Evolutionary conservation across 2,329 filamentous ascomycete species (phyloP), one percentile per base, ranked within the genome.

Genomic region (Botrytis cinerea): DNA sequence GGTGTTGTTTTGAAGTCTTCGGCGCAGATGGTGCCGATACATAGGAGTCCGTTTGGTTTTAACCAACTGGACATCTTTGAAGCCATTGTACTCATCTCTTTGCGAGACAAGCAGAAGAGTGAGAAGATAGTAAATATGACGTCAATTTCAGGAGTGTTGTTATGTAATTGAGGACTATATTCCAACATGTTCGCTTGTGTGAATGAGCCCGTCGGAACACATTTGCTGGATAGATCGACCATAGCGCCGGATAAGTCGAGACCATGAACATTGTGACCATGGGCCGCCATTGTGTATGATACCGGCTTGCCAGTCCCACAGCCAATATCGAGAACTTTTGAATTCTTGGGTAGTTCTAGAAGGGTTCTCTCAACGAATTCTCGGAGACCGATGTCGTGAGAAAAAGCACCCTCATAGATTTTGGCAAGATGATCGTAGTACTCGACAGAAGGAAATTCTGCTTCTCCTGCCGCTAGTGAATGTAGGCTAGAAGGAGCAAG

Each of bases 161-260:
- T 67, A 25, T 10, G 32, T 16, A 54, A 40, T 43, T 16, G 25
- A n/a, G 76, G 70, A 1, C 25, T 48, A 67, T 75, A 76, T 35
- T 75, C 22, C 18, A 75, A 68, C 75, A 78, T 78, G 28, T 75
- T 61, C 28, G 51, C 57, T 61, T 71, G n/a, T 60, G 72, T 62
- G 62, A 76, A 78, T 66, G 74, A 73, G n/a, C 69, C 76, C 9
- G 48, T 38, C 8, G 76, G 74, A 48, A 75, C 74, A 61, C 75
- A 69, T 32, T 74, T 62, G 1, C n/a, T 38, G 51, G 61, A 59
- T 32, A 71, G 66, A 20, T 70, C 66, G 40, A 75, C 35, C 74
- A 74, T 78, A 75, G 79, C 81, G 9, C 81, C 79, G 75, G 83
- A 82, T 71, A 83, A 79, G 63, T 80, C 81, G 18, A 76, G 63